phyloP scores from a whole-genome alignment of 192 early-diverging fungal genomes.

The Mortierella antarctica region DNA sequence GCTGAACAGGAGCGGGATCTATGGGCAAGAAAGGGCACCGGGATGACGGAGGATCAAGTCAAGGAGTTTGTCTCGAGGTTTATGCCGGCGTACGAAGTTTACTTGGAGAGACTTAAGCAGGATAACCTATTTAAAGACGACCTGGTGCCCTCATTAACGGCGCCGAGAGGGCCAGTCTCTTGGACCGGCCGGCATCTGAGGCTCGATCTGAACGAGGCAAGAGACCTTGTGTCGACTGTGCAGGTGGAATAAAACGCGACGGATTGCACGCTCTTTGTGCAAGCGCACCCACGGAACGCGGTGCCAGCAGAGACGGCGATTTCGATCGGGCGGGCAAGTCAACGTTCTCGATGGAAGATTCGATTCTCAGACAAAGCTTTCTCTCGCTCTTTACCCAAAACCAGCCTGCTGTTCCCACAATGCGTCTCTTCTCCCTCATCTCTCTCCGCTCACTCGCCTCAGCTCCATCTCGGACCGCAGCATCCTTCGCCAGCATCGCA shows the following conservation, averaged over 20 bases:
- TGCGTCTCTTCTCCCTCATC: too few species aligned
- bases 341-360: too few species aligned
- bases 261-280: too few species aligned
- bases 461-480: too few species aligned
- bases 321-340: too few species aligned
- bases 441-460: too few species aligned
- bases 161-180: neutral
- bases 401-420: too few species aligned
- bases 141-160: neutral
- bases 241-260: conserved; percentile 18
- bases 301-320: too few species aligned
- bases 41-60: conserved; percentile 81
- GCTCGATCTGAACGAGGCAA: conserved; percentile 51
- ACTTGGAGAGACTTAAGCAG: conserved; percentile 57
- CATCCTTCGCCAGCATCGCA: too few species aligned
- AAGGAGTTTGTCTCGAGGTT: conserved; percentile 86
- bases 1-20: conserved; percentile 84
- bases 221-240: conserved; percentile 32
- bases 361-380: too few species aligned
- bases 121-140: conserved; percentile 58
- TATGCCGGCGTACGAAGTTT: conserved; percentile 87
- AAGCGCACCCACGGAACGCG: too few species aligned
- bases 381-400: too few species aligned
- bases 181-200: conserved; percentile 48
- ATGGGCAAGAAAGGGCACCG: conserved; percentile 57